Conservation (phyloP, 2,329 filamentous ascomycete genomes). For the Colletotrichum godetiae region DNA sequence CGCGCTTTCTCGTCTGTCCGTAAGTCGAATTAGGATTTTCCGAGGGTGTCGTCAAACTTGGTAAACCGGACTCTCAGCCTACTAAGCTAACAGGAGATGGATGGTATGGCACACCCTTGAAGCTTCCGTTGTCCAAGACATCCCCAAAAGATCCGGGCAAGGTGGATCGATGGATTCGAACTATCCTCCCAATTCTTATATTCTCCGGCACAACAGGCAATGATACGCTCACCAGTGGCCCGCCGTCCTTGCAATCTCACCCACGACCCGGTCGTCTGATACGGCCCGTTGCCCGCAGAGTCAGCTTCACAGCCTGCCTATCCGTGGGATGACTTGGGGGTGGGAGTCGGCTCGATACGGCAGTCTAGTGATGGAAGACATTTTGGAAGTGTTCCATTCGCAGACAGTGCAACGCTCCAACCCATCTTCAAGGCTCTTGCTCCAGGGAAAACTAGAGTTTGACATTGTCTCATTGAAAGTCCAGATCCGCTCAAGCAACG, state of each 20-base stretch:
- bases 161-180: slow-evolving; percentile 1
- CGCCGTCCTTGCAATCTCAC: not conserved
- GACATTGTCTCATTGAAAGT: slow-evolving; percentile 13
- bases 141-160: not conserved
- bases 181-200: slow-evolving; percentile 1
- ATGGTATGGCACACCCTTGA: not conserved
- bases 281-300: not conserved
- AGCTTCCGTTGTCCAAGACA: not conserved
- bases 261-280: slow-evolving; percentile 8
- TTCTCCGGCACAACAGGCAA: slow-evolving; percentile 20
- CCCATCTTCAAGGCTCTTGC: slow-evolving; percentile 6
- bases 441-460: slow-evolving; percentile 12
- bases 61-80: not conserved
- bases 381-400: slow-evolving; percentile 32
- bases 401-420: slow-evolving; percentile 10
- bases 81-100: not conserved
- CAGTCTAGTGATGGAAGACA: slow-evolving; percentile 18
- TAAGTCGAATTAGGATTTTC: slow-evolving; percentile 1
- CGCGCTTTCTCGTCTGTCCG: not conserved
- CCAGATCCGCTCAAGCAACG: slow-evolving; percentile 10
- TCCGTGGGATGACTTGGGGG: not conserved
- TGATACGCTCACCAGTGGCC: not conserved
- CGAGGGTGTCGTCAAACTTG: not conserved
- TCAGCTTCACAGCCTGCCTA: not conserved
- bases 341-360: not conserved